Base-by-base conservation (phyloP, 352 stramenopile genomes). In the Thraustotheca clavata region DNA sequence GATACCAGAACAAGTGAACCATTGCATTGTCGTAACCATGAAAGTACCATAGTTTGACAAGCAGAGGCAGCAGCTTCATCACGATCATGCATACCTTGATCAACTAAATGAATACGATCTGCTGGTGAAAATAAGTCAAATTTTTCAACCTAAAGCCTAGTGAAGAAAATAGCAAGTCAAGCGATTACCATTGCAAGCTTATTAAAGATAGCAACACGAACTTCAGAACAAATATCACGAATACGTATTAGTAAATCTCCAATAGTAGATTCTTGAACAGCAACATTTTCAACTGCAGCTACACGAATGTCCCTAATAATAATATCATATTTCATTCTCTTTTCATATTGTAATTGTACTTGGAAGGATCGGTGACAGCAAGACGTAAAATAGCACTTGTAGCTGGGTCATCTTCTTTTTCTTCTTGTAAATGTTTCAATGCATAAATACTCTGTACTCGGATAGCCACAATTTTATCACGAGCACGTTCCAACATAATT, bases 61-160 rank as follows among this genome's bases (percentile, higher is more conserved):
- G 83, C 76, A 27, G 55, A 43, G 11, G 73, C 59, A 16, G 90
- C 83, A 3, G 71, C 69, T 18, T 68, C 60, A 2, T 77, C 75
- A 11, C 80, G 83, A 49, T 92, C 83, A 11, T 89, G 80, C 7
- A 92, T 60, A 0, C 83, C 80, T 69, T 92, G 83, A 32, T 89
- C 83, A 27, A 92, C 67, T 32, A 90, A 46, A n/a, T 88, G 76
- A 12, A 74, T 75, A 18, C 83, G 83, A 32, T 92, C 80, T 12
- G 72, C 79, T 18, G 89, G 75, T 0, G 79, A 54, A 14, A 43
- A 71, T 26, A 92, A 80, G 18, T 85, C 76, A 35, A 74, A 68
- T 40, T 89, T 67, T 49, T 71, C 52, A 47, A 81, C 68, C 12
- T 73, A 40, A 0, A 54, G 7, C 12, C 35, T 16, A 48, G 35